Evolutionary conservation across 306 rosid species (phyloP).

Genomic region (Prinsepia uniflora): DNA sequence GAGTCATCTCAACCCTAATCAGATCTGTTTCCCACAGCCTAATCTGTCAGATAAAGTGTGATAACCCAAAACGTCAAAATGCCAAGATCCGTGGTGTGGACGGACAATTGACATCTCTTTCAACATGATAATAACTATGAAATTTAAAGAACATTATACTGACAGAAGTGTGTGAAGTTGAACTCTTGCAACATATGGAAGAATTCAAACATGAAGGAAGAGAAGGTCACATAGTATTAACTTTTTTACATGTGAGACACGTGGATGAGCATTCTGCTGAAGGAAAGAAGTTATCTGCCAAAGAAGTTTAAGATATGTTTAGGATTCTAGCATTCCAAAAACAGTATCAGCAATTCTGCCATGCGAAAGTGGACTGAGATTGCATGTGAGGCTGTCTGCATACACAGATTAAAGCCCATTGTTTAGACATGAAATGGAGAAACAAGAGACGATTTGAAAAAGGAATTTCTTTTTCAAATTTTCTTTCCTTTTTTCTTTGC

Average conservation of each 20-base stretch:
- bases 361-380: not conserved
- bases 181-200: not conserved
- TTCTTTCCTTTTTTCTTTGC: too few relatives aligned
- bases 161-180: not conserved
- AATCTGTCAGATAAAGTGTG: slow-evolving; percentile 47
- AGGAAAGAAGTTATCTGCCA: slow-evolving; percentile 80
- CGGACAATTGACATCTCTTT: not conserved
- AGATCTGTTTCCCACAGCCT: slow-evolving; percentile 92
- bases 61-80: slow-evolving; percentile 28
- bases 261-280: slow-evolving; percentile 92
- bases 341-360: slow-evolving; percentile 5
- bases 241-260: too few relatives aligned
- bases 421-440: slow-evolving; percentile 2
- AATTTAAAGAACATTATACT: not conserved
- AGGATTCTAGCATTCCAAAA: slow-evolving; percentile 2
- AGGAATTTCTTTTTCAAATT: too few relatives aligned
- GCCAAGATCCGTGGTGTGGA: not conserved
- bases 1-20: slow-evolving; percentile 77
- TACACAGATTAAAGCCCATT: not conserved
- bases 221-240: too few relatives aligned
- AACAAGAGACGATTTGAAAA: too few relatives aligned
- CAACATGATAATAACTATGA: not conserved
- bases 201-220: not conserved
- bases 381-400: not conserved
- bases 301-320: not conserved